Conservation (phyloP, 1,284 basidiomycete genomes). For the Somion occarium region DNA sequence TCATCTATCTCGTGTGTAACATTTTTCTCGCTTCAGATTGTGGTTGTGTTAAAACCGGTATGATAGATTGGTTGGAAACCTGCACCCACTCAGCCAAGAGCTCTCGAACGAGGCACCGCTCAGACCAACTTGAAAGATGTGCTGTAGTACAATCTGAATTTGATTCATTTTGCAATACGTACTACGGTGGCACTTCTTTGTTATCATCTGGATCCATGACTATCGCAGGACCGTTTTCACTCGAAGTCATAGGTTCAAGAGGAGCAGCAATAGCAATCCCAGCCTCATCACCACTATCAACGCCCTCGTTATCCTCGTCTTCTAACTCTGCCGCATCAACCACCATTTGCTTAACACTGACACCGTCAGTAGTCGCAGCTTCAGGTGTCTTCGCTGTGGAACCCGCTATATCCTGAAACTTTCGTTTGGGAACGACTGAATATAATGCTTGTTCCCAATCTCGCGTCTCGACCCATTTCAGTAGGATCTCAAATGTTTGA, state of each 20-base stretch:
- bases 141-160: constrained; percentile 36
- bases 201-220: constrained; percentile 7
- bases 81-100: constrained; percentile 76
- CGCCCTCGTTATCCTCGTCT: constrained; percentile 12
- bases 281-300: not conserved
- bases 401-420: constrained; percentile 51
- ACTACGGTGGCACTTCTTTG: constrained; percentile 8
- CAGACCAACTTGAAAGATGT: constrained; percentile 81
- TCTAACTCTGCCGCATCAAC: constrained; percentile 18
- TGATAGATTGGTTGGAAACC: constrained; percentile 99
- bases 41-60: not conserved
- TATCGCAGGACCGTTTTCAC: not conserved
- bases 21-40: constrained; percentile 3
- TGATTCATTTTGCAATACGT: not conserved
- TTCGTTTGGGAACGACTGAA: constrained; percentile 84
- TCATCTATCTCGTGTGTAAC: constrained; percentile 83
- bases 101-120: constrained; percentile 82
- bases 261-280: constrained; percentile 4
- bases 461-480: constrained; percentile 81
- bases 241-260: not conserved
- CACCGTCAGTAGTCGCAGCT: constrained; percentile 7
- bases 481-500: constrained; percentile 90
- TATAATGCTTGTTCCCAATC: constrained; percentile 85
- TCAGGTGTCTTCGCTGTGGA: constrained; percentile 11
- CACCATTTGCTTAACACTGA: constrained; percentile 10